Percentiles rank a stretch among this genome's conserved stretches.
Conservation (phyloP, 495 filamentous ascomycete genomes). For the Trichoderma asperelloides region DNA sequence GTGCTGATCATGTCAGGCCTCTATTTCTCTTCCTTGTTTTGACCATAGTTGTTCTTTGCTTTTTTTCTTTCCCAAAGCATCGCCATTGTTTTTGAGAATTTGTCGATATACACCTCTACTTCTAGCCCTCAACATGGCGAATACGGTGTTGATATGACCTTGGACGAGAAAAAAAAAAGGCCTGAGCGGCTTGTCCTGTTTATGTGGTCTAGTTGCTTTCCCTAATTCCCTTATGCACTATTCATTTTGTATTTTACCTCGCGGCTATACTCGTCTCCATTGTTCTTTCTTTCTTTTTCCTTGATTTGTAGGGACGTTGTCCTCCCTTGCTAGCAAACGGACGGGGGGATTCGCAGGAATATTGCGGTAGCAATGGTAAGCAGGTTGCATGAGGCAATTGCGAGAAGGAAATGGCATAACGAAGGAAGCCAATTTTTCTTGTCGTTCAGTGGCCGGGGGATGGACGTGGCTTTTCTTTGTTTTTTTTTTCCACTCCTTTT, state of each 20-base stretch:
- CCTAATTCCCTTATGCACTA: neutral
- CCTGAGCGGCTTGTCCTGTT: neutral
- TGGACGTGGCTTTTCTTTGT: neutral
- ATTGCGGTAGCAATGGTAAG: neutral
- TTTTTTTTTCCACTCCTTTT: neutral
- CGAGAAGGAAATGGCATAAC: neutral
- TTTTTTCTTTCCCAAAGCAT: neutral
- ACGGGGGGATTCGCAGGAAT: neutral
- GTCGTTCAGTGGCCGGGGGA: neutral
- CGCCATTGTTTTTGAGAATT: neutral
- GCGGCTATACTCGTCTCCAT: neutral
- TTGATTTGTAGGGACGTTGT: neutral
- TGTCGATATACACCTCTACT: neutral
- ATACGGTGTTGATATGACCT: conserved; percentile 3
- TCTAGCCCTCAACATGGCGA: neutral
- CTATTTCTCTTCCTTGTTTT: neutral
- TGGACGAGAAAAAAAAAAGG: conserved; percentile 7
- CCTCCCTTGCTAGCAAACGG: neutral
- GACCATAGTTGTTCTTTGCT: neutral
- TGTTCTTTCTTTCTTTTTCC: neutral
- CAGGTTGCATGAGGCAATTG: neutral
- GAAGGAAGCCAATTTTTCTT: neutral
- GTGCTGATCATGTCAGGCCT: neutral
- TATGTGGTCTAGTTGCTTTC: neutral
- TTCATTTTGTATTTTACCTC: neutral